Evolutionary conservation across 352 stramenopile genomes (phyloP), one percentile per base, ranked within the genome.

Genomic region (Globisporangium rhizosaccharum): DNA sequence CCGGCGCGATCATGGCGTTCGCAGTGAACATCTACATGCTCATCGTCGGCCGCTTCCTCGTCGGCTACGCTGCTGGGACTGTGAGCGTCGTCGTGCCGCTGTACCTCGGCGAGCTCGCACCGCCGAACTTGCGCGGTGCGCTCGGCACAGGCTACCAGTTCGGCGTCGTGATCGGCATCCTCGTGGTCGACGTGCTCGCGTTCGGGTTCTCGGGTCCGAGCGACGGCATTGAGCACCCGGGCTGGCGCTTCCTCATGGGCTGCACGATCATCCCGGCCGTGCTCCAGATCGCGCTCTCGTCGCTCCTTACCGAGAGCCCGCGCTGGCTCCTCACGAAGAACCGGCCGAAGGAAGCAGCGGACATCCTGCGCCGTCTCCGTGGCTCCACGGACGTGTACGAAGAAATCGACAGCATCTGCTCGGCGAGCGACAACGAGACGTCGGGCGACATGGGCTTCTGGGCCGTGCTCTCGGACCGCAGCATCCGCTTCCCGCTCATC

Each of bases 361-460:
- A 90, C 56, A 87, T 90, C 53, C 47, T 90, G 56, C 75, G 80
- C 25, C 67, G 76, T 18, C 57, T 90, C 39, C 78, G 80, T 59
- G 80, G 78, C n/a, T 81, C 76, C 3, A 87, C 81, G 28, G 80
- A 90, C 64, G 80, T 90, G 46, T 88, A 90, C 58, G 80, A 90
- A 58, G 80, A 90, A 61, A 88, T 90, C 46, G 80, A 90, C 61
- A 88, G 78, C 69, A 90, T 90, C 65, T 88, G 78, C 64, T 88
- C 78, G 46, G 80, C 80, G 53, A 88, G 78, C 64, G 80, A 88
- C 70, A 90, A 90, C 51, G 80, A 90, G 20, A 28, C 44, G 53
- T 80, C 72, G 3, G 76, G 78, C 25, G 71, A 73, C 56, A 70
- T 81, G 72, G 77, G 78, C 41, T 85, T 90, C 51, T 86, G 73